These are phyloP conservation scores for Graphilbum fragrans DNA, from an alignment of 2,329 filamentous ascomycete genomes.

Conservation along the genomic window DNA sequence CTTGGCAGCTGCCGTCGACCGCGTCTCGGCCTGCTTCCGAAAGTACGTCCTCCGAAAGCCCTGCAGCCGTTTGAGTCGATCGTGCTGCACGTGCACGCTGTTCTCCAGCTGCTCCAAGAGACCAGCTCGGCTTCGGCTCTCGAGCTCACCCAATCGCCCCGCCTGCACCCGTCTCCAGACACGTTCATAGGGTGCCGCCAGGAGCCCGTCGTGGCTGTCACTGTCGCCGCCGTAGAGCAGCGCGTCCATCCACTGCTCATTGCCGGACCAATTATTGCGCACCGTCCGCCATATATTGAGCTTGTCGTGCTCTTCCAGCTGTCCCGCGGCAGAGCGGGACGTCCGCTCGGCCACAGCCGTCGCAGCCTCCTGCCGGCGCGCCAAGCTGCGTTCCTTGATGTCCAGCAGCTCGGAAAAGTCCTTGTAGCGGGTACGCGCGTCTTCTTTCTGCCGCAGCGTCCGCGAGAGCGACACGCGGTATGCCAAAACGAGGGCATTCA, in stretches of 20 bases:
- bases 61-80: slow-evolving; percentile 62
- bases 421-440: slow-evolving; percentile 42
- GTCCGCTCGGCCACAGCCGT: slow-evolving; percentile 16
- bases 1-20: slow-evolving; percentile 10
- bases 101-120: slow-evolving; percentile 60
- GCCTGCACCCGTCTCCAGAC: slow-evolving; percentile 59
- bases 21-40: slow-evolving; percentile 13
- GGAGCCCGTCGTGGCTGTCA: slow-evolving; percentile 45
- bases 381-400: slow-evolving; percentile 47
- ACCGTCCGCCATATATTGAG: slow-evolving; percentile 46
- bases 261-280: slow-evolving; percentile 67
- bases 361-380: slow-evolving; percentile 36
- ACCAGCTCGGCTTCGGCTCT: slow-evolving; percentile 30
- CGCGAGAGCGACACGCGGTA: slow-evolving; percentile 56
- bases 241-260: slow-evolving; percentile 59
- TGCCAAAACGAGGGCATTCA: slow-evolving; percentile 59
- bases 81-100: slow-evolving; percentile 53
- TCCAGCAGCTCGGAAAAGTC: slow-evolving; percentile 55
- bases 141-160: slow-evolving; percentile 43
- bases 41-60: slow-evolving; percentile 45
- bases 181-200: slow-evolving; percentile 54
- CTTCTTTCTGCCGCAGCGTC: slow-evolving; percentile 46
- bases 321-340: background rate
- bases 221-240: slow-evolving; percentile 57
- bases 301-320: slow-evolving; percentile 25